Evolutionary conservation across 177 flowering plant species (phyloP).

Genomic region (Tripterygium wilfordii): DNA sequence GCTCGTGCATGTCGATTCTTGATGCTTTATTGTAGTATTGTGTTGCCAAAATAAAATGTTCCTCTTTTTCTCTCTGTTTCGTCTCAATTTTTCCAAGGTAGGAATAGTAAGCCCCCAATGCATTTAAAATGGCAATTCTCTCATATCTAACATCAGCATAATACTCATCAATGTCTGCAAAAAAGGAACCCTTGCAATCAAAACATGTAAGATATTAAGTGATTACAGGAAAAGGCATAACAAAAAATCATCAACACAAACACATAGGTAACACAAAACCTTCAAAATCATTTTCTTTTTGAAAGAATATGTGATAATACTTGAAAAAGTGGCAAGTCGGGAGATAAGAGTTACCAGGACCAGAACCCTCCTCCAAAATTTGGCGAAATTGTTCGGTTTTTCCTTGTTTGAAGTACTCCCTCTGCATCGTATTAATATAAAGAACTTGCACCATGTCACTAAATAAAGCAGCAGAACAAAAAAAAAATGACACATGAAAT

Average conservation of each 20-base stretch:
- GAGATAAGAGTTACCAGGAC: constrained; percentile 63
- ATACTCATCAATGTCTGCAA: constrained; percentile 93
- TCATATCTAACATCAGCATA: constrained; percentile 92
- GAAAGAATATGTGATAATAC: too few relatives aligned
- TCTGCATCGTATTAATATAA: constrained; percentile 37
- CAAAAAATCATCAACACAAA: background rate
- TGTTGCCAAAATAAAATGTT: constrained; percentile 75
- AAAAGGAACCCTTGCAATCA: too few relatives aligned
- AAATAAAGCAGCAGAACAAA: background rate
- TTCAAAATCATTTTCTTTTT: background rate
- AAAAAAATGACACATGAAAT: too few relatives aligned
- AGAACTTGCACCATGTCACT: too few relatives aligned
- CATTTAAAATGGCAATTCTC: constrained; percentile 91
- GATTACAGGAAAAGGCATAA: too few relatives aligned
- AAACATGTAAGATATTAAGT: too few relatives aligned
- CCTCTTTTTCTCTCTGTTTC: constrained; percentile 82
- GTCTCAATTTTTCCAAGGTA: constrained; percentile 93
- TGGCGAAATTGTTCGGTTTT: constrained; percentile 80
- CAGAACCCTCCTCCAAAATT: constrained; percentile 93
- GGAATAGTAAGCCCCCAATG: constrained; percentile 89
- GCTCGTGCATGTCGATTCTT: constrained; percentile 91
- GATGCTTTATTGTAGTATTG: constrained; percentile 94
- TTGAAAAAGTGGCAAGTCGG: too few relatives aligned
- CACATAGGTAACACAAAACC: background rate
- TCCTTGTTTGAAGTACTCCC: constrained; percentile 98